These are phyloP conservation scores for Aphanomyces cochlioides DNA, from an alignment of 352 stramenopile genomes.

Conservation along the genomic window DNA sequence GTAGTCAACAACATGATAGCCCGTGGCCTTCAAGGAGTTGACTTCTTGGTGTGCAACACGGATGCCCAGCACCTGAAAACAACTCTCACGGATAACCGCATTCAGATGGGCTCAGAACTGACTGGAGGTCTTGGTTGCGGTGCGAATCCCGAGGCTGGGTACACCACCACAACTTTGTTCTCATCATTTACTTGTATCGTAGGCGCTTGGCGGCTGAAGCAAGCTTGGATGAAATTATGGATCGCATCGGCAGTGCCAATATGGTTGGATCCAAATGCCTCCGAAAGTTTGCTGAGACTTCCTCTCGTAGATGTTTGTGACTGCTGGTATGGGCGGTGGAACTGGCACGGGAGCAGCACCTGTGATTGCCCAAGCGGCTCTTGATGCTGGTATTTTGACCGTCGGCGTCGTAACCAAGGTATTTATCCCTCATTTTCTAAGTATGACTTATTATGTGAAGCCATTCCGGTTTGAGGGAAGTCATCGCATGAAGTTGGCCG, in stretches of 20 bases:
- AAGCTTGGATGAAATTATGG: slow-evolving; percentile 81
- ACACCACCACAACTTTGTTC: neutral
- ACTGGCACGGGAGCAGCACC: slow-evolving; percentile 79
- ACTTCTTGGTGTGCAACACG: slow-evolving; percentile 90
- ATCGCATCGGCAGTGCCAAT: slow-evolving; percentile 75
- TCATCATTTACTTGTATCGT: slow-evolving; percentile 14
- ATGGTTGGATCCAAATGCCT: slow-evolving; percentile 46
- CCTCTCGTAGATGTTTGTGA: slow-evolving; percentile 75
- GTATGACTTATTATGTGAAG: slow-evolving; percentile 31
- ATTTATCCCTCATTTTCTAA: neutral
- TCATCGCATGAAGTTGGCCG: slow-evolving; percentile 74
- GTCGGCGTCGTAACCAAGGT: slow-evolving; percentile 86
- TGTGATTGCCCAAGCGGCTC: slow-evolving; percentile 76
- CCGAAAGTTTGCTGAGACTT: no score
- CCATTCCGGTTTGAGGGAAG: slow-evolving; percentile 82
- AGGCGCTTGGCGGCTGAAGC: slow-evolving; percentile 71
- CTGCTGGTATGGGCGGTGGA: slow-evolving; percentile 77
- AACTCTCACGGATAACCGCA: slow-evolving; percentile 85
- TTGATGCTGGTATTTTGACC: slow-evolving; percentile 80
- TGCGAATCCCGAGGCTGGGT: slow-evolving; percentile 78
- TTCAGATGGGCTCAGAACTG: slow-evolving; percentile 86
- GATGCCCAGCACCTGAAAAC: slow-evolving; percentile 88
- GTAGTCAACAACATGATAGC: slow-evolving; percentile 89
- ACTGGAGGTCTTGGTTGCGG: slow-evolving; percentile 78
- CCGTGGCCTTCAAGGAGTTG: slow-evolving; percentile 70